phyloP scores from a whole-genome alignment of 345 rosid genomes.

The Citrus australasica region DNA sequence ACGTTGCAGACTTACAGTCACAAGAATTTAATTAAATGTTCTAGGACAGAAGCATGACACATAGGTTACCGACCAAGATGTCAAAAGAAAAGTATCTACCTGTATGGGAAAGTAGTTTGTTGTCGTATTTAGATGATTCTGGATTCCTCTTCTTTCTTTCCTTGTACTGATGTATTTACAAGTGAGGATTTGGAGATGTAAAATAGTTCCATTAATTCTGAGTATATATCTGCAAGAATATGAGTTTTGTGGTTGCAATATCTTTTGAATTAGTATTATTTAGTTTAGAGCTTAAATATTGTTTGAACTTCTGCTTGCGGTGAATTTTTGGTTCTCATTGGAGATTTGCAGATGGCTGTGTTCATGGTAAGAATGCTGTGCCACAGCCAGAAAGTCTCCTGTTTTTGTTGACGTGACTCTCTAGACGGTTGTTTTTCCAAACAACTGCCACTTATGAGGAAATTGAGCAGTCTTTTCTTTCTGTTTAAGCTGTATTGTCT shows the following conservation, averaged over 20 bases:
- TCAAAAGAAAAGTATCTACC: not conserved
- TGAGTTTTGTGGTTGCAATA: not conserved
- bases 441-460: not conserved
- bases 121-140: not conserved
- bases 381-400: not conserved
- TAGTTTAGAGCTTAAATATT: not conserved
- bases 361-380: not conserved
- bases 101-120: not conserved
- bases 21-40: not conserved
- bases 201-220: not conserved
- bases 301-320: not conserved
- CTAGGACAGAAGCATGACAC: not conserved
- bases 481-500: not conserved
- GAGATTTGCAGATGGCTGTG: not conserved
- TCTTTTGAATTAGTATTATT: not conserved
- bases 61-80: not conserved
- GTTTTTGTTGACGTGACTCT: not conserved
- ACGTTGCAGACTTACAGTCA: not conserved
- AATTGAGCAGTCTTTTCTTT: not conserved
- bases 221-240: not conserved
- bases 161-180: not conserved
- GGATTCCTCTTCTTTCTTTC: not conserved
- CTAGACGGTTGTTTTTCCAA: not conserved
- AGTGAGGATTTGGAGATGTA: not conserved
- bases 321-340: not conserved